phyloP scores from a whole-genome alignment of 495 filamentous ascomycete species.

The Durotheca rogersii region DNA sequence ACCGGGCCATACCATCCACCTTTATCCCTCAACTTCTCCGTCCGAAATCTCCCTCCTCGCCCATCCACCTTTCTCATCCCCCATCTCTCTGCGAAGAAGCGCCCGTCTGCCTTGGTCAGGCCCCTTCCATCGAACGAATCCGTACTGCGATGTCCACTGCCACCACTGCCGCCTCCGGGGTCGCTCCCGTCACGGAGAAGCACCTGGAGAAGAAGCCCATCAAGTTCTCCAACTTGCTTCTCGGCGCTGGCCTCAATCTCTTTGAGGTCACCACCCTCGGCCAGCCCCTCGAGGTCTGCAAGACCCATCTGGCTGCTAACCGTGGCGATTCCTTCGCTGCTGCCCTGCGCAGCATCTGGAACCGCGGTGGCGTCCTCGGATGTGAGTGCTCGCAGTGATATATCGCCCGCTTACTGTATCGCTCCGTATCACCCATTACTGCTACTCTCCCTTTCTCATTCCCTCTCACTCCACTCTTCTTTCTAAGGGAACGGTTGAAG shows the following conservation, averaged over 20 bases:
- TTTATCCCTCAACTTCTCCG: conserved; percentile 18
- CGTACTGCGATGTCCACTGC: conserved; percentile 56
- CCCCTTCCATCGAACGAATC: conserved; percentile 58
- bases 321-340: conserved; percentile 81
- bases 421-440: not conserved
- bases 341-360: conserved; percentile 85
- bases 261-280: conserved; percentile 83
- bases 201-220: conserved; percentile 97
- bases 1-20: not conserved
- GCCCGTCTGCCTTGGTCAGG: conserved; percentile 91
- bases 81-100: conserved; percentile 69
- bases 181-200: conserved; percentile 48
- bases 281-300: conserved; percentile 97
- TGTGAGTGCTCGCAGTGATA: conserved; percentile 78
- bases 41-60: conserved; percentile 6
- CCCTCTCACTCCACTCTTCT: too few species aligned
- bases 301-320: conserved; percentile 99
- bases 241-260: conserved; percentile 96
- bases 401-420: too few species aligned
- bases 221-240: conserved; percentile 98
- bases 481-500: too few species aligned
- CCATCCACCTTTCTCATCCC: conserved; percentile 25
- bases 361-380: conserved; percentile 88
- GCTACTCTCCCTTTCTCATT: too few species aligned
- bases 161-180: conserved; percentile 56